Evolutionary conservation across 2,329 filamentous ascomycete genomes (phyloP).

Genomic region (Venturiaceae sp.): DNA sequence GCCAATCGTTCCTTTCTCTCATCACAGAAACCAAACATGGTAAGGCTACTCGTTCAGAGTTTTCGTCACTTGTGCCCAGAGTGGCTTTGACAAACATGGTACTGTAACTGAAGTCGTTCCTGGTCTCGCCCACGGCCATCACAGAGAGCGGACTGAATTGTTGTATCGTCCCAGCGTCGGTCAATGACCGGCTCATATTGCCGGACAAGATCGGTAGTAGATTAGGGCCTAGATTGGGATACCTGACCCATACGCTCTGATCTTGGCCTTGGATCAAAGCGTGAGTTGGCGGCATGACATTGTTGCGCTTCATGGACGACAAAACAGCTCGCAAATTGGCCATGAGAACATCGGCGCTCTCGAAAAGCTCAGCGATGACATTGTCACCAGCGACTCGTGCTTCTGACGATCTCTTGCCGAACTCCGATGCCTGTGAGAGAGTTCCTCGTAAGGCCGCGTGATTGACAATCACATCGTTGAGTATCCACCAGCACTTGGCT

Average conservation of each 20-base stretch:
- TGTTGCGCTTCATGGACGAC: slow-evolving; percentile 76
- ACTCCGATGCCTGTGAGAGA: neutral
- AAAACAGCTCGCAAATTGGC: slow-evolving; percentile 64
- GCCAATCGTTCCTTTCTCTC: slow-evolving; percentile 58
- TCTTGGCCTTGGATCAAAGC: slow-evolving; percentile 71
- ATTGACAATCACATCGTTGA: slow-evolving; percentile 29
- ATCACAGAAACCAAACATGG: slow-evolving; percentile 69
- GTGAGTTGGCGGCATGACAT: slow-evolving; percentile 55
- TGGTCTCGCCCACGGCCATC: slow-evolving; percentile 68
- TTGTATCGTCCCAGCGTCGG: slow-evolving; percentile 34
- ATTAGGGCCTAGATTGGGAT: slow-evolving; percentile 64
- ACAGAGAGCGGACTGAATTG: slow-evolving; percentile 48
- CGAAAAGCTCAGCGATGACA: slow-evolving; percentile 35
- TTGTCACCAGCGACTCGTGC: slow-evolving; percentile 33
- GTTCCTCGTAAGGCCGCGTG: slow-evolving; percentile 16
- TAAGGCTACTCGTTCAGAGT: slow-evolving; percentile 58
- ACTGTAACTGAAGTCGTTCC: slow-evolving; percentile 67
- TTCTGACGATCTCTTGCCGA: slow-evolving; percentile 23
- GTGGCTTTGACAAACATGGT: slow-evolving; percentile 66
- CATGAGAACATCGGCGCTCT: slow-evolving; percentile 44
- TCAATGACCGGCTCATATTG: slow-evolving; percentile 30
- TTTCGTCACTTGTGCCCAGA: slow-evolving; percentile 62
- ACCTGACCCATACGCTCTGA: slow-evolving; percentile 71
- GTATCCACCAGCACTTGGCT: slow-evolving; percentile 79
- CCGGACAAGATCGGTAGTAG: slow-evolving; percentile 62